Evolutionary conservation across 2,329 filamentous ascomycete species (phyloP), one percentile per base, ranked within the genome.

Genomic region (Ascochyta clinopodiicola): DNA sequence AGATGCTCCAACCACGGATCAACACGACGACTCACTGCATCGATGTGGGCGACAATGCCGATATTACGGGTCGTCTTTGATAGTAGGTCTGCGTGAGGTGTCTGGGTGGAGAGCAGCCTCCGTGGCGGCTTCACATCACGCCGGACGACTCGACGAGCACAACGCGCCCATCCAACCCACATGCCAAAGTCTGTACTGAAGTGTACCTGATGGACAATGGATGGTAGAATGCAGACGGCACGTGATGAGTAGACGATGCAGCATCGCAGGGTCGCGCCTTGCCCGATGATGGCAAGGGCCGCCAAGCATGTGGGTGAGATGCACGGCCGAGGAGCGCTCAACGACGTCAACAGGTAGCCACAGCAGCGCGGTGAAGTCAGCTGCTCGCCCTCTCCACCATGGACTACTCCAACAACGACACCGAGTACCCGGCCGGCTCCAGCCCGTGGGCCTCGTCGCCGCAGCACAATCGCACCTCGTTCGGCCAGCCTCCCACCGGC

Each of bases 41-140:
- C 95, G 62, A 99, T 96, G 76, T 99, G 95, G 56, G 95, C 95
- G 75, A 99, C 97, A 65, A 99, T 98, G 59, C 95, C 95, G 73
- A 99, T 97, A 72, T 99, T 99, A 66, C 94, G 85, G 46, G 93
- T 95, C 45, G 92, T 94, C 67, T 85, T 85, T 35, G 85, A 81
- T 17, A 87, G 79, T 57, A 59, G 51, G 44, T 67, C 64, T 51
- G 61, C 42, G 29, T 64, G 63, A 9, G 60, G 50, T 36, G 53
- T 22, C 17, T 57, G 60, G 25, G 66, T 64, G 40, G 72, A 73
- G 32, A 74, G 62, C 59, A 72, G 58, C 59, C 73, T 65, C 34
- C 66, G 63, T 39, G 66, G 59, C 42, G 57, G 53, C 51, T 59
- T 67, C 51, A 73, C 70, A 72, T 74, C 60, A 45, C 64, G 63